Evolutionary conservation across 345 rosid species (phyloP), one percentile per base, ranked within the genome.

Genomic region (Populus pruinosa): DNA sequence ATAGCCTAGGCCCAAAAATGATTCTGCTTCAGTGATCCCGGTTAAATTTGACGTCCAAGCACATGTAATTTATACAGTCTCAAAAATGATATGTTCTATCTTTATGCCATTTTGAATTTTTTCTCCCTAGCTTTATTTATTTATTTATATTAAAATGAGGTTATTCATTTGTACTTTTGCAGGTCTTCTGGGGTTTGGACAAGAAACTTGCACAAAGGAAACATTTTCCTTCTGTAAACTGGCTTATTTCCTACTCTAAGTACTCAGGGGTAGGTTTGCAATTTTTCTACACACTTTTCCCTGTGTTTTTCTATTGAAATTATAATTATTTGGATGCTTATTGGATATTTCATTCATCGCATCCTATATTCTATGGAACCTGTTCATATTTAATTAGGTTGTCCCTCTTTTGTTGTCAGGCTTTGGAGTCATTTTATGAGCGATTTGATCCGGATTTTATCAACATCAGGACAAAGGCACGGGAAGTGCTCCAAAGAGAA

Each of bases 171-270:
- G 9, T 39, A 43, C 43, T 78, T 76, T 79, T 82, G 77, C 89
- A 96, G 99, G 99, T 96, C 79, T 96, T 96, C 88, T 96, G 99
- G 99, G 99, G 99, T 85, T 88, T 96, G 83, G 99, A 96, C 87
- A 96, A 96, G 91, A 96, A 96, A 86, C 97, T 96, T 85, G 98
- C 99, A n/a, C 99, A 94, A 87, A 90, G 99, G 85, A 96, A 96
- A 80, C 99, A 96, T 90, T 96, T 96, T 72, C 99, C 99, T 69
- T 96, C 99, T 76, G 99, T 96, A 25, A 96, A 96, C 80, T 96
- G 99, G 99, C 90, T 96, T 74, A 96, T 96, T 82, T 96, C 99
- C 67, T 96, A 96, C 89, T 96, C 99, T 23, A 96, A 96, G 87
- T 96, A 96, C 74, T 89, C 99, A 21, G 69, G 92, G 82, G 99